phyloP scores from a whole-genome alignment of 1,139 yeast species.

The Schizosaccharomyces versatilis region DNA sequence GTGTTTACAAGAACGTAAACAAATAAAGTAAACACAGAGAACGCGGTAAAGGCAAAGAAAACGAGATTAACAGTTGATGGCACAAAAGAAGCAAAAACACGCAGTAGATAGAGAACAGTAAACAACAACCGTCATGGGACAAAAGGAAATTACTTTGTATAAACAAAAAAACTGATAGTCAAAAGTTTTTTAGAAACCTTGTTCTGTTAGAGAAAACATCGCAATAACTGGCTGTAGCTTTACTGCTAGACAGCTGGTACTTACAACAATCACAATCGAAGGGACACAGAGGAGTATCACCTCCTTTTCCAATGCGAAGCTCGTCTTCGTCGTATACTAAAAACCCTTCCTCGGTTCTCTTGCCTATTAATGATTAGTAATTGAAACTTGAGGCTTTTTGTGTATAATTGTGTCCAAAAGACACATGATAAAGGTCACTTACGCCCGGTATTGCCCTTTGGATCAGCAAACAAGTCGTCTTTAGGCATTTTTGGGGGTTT shows the following conservation, averaged over 20 bases:
- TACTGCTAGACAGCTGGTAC: not conserved
- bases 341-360: conserved; percentile 10
- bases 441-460: conserved; percentile 7
- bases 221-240: no score
- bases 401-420: not conserved
- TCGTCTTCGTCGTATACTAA: conserved; percentile 9
- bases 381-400: not conserved
- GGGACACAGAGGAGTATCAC: conserved; percentile 8
- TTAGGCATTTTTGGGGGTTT: not conserved
- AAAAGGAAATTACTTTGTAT: no score
- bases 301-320: conserved; percentile 6
- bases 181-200: not conserved
- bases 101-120: no score
- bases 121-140: no score
- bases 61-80: no score
- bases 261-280: conserved; percentile 7
- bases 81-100: no score
- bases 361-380: conserved; percentile 1
- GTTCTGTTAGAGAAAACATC: not conserved
- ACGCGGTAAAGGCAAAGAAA: no score
- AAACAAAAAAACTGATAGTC: no score
- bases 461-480: conserved; percentile 7
- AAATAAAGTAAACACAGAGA: no score
- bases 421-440: not conserved
- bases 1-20: no score